Evolutionary conservation across 495 filamentous ascomycete species (phyloP).

Genomic region (Penicillium macrosclerotiorum): DNA sequence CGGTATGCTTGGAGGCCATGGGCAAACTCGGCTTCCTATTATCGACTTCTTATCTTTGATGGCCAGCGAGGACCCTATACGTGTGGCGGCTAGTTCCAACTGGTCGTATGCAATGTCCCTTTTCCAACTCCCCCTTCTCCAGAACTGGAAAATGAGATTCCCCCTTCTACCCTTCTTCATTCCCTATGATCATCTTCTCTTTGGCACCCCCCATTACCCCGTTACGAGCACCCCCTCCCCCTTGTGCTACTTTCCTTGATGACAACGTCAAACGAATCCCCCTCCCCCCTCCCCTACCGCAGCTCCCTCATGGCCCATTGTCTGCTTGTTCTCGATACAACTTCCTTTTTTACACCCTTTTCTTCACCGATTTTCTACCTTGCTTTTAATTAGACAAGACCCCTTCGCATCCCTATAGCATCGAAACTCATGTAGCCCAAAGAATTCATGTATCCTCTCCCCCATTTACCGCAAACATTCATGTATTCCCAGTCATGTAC

Average conservation of each 20-base stretch:
- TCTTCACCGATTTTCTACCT: slow-evolving; percentile 20
- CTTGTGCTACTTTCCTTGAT: slow-evolving; percentile 16
- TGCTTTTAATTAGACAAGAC: slow-evolving; percentile 48
- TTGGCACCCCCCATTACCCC: slow-evolving; percentile 6
- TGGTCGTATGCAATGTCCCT: slow-evolving; percentile 10
- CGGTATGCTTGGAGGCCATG: slow-evolving; percentile 1
- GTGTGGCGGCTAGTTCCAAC: neutral
- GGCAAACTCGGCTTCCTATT: slow-evolving; percentile 3
- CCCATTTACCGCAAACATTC: neutral
- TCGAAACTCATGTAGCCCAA: slow-evolving; percentile 49
- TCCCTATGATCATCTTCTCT: slow-evolving; percentile 9
- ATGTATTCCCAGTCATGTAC: slow-evolving; percentile 22
- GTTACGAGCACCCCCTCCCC: slow-evolving; percentile 7
- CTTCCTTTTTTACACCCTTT: slow-evolving; percentile 15
- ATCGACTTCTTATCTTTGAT: slow-evolving; percentile 3
- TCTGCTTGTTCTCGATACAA: slow-evolving; percentile 22
- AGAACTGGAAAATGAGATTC: slow-evolving; percentile 6
- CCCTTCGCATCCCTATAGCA: slow-evolving; percentile 32
- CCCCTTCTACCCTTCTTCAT: slow-evolving; percentile 5
- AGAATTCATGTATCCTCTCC: slow-evolving; percentile 48
- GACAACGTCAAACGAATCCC: slow-evolving; percentile 23
- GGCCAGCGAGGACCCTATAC: slow-evolving; percentile 1
- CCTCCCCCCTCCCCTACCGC: slow-evolving; percentile 32
- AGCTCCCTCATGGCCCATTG: slow-evolving; percentile 32
- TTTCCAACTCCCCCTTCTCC: slow-evolving; percentile 14